Evolutionary conservation across 164 flowering plant genomes (phyloP).

Genomic region (Vitis labrusca): DNA sequence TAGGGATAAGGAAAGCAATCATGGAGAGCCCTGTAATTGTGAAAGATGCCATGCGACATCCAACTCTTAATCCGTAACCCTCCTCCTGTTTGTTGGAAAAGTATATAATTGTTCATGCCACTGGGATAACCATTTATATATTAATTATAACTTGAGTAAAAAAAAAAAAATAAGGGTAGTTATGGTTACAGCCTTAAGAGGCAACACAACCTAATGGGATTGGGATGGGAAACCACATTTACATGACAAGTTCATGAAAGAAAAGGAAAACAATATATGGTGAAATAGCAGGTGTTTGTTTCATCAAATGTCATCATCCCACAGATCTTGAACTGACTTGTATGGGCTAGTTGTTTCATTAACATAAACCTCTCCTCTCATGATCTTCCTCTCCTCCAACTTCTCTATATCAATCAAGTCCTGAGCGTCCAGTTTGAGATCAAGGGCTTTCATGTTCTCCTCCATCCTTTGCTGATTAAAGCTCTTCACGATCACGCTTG

Average conservation of each 20-base stretch:
- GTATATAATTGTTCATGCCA: too few relatives aligned
- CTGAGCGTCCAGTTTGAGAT: conserved; percentile 47
- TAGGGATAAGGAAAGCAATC: too few relatives aligned
- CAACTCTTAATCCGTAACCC: too few relatives aligned
- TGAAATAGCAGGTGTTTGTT: neutral
- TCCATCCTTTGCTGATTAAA: conserved; percentile 56
- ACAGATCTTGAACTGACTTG: conserved; percentile 56
- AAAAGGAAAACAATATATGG: neutral
- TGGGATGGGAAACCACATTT: too few relatives aligned
- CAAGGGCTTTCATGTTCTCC: conserved; percentile 59
- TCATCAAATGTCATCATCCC: conserved; percentile 70
- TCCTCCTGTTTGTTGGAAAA: too few relatives aligned
- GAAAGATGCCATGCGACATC: too few relatives aligned
- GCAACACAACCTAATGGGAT: too few relatives aligned
- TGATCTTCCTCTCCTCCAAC: conserved; percentile 64
- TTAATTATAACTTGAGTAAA: too few relatives aligned
- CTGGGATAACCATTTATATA: too few relatives aligned
- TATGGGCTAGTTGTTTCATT: conserved; percentile 73
- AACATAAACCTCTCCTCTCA: conserved; percentile 67
- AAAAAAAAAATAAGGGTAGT: too few relatives aligned
- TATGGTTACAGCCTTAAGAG: too few relatives aligned
- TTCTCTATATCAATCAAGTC: conserved; percentile 52
- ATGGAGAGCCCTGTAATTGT: too few relatives aligned
- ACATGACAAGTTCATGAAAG: neutral
- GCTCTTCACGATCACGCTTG: conserved; percentile 71